These are phyloP conservation scores for Aegilops umbellulata DNA, from an alignment of 176 grass and related monocot species.

Conservation along the genomic window DNA sequence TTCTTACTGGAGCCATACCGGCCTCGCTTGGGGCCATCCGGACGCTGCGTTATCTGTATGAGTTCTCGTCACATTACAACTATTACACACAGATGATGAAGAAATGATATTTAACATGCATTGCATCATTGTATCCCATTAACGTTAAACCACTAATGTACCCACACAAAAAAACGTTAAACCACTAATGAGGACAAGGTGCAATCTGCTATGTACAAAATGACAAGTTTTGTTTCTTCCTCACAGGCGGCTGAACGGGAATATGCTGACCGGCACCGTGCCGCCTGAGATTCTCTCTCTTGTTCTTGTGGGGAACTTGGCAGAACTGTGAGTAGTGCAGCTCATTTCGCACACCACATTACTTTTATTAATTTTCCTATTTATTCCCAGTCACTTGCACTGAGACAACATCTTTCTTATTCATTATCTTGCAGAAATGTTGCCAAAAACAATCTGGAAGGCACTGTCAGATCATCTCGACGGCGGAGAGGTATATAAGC, in stretches of 20 bases:
- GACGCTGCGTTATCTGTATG: constrained; percentile 21
- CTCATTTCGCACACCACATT: neutral
- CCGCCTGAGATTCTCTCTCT: constrained; percentile 36
- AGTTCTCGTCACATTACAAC: neutral
- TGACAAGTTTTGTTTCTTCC: neutral
- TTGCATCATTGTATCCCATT: too few species aligned
- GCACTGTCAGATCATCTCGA: constrained; percentile 23
- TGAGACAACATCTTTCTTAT: neutral
- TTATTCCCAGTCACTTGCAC: neutral
- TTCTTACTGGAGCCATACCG: neutral
- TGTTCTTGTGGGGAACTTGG: constrained; percentile 8
- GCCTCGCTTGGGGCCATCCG: neutral
- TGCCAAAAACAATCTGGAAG: constrained; percentile 21
- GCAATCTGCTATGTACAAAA: neutral
- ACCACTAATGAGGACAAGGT: too few species aligned
- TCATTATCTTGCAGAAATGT: constrained; percentile 33
- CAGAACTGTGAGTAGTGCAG: constrained; percentile 28
- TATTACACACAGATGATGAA: neutral
- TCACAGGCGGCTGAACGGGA: constrained; percentile 20
- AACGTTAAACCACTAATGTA: too few species aligned
- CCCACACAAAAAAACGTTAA: too few species aligned
- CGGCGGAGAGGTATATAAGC: constrained; percentile 17
- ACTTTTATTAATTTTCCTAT: too few species aligned
- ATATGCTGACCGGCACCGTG: constrained; percentile 9
- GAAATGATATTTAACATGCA: neutral